Base-by-base conservation (phyloP, 176 grass and related monocot genomes). In the Carex cristatella region DNA sequence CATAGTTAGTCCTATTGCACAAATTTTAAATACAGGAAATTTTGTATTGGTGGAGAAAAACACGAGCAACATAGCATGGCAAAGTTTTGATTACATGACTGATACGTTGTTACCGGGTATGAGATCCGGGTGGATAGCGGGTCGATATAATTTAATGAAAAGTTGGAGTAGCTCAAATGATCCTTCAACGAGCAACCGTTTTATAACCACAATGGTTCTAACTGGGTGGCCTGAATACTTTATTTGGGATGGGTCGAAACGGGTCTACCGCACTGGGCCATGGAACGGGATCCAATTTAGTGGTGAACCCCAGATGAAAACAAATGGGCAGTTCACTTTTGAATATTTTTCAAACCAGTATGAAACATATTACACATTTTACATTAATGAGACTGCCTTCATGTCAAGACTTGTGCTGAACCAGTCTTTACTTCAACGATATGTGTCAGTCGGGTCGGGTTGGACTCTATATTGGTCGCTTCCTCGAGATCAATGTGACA, bases 281-380 rank as follows among this genome's bases (percentile, higher is more conserved):
- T 97, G 94, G 94, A 91, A 94, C 64, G 94, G 94, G n/a, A 71
- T 88, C 35, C 87, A 73, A 57, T 88, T 94, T 85, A 90, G 76
- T 77, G 94, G 94, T 23, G 85, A 84, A 67, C 94, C 92, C 18
- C 84, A 92, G 80, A 92, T 90, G 88, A 83, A 81, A 35, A 77
- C 92, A 44, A 83, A 87, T 83, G 81, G 78, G 7, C 56, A 84
- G 73, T 77, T 97, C 44, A 86, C 15, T 2, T 97, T 94, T 65
- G 69, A 85, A 30, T 97, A 92, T 76, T 54, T 93, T 7, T 80
- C 49, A 77, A 90, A 91, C 84, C 51, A 84, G 23, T 77, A 53
- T 74, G 85, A 93, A 35, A 74, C 79, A 7, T 94, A 93, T 80
- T 94, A 93, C 79, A 90, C 68, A 40, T 91, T 86, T 86, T 10